Percentiles rank a stretch among this genome's conserved stretches.
phyloP scores from a whole-genome alignment of 2,329 filamentous ascomycete genomes.

The Juglanconis oblonga region DNA sequence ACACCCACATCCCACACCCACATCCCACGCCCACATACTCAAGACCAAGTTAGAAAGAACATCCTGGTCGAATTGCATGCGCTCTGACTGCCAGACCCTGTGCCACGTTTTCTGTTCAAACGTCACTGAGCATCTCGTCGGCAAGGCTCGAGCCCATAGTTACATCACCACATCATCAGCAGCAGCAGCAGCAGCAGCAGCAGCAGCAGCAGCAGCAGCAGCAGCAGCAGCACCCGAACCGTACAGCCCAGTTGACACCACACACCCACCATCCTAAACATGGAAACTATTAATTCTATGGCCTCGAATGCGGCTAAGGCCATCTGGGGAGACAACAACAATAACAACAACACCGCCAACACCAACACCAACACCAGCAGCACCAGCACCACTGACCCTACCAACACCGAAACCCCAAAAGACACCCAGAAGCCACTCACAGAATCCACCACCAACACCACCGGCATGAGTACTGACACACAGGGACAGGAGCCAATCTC shows the following conservation, averaged over 20 bases:
- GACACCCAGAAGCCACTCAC: slow-evolving; percentile 36
- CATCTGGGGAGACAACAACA: slow-evolving; percentile 42
- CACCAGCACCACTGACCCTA: background rate
- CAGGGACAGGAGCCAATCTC: slow-evolving; percentile 63
- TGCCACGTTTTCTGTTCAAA: background rate
- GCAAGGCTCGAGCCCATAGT: background rate
- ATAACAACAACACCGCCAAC: slow-evolving; percentile 19
- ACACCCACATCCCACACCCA: background rate
- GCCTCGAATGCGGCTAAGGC: slow-evolving; percentile 45
- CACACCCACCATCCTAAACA: slow-evolving; percentile 30
- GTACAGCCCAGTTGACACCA: background rate
- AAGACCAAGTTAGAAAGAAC: too few relatives aligned
- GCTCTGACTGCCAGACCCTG: background rate
- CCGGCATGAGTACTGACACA: slow-evolving; percentile 38
- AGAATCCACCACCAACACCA: slow-evolving; percentile 33
- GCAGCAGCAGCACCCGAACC: too few relatives aligned
- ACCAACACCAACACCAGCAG: slow-evolving; percentile 32
- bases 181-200: background rate
- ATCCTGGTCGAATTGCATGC: background rate
- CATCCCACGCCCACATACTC: background rate
- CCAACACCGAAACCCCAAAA: slow-evolving; percentile 34
- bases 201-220: too few relatives aligned
- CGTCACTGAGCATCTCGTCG: background rate
- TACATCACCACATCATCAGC: background rate
- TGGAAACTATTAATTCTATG: slow-evolving; percentile 64